Evolutionary conservation across 2,329 filamentous ascomycete species (phyloP), one percentile per base, ranked within the genome.

Genomic region (Epichloe sp.): DNA sequence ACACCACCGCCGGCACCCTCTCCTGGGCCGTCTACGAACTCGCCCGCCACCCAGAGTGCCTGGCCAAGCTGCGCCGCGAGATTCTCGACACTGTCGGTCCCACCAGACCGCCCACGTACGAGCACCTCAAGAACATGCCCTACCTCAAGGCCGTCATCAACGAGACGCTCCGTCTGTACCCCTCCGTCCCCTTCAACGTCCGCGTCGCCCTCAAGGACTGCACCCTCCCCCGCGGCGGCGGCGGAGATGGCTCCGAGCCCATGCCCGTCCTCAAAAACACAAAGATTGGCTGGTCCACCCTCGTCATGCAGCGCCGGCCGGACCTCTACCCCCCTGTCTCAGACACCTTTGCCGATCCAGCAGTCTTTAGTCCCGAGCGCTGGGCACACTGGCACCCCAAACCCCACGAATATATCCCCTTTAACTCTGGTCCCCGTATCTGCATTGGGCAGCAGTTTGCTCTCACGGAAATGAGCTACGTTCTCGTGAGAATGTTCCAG

Each of bases 1-100:
- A 96, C 66, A 95, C 90, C 14, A 96, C 90, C 0, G 89, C 89
- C 34, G 79, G 76, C 15, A 88, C 86, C 0, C 75, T 96, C 0
- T 85, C 82, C 0, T 95, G 88, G 84, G 75, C 79, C 37, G 74
- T 95, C 53, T 94, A 93, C 66, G 88, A 95, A 66, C 75, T 96
- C 2, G 78, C 83, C 38, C 79, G 81, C 15, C 76, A 87, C 57
- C 88, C 88, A 0, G 70, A 79, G 2, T 75, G 80, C 2, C 78
- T 88, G 3, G 64, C 71, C 49, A 86, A 81, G 63, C 74, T 96
- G 48, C 81, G 89, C 23, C 67, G 71, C 23, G 88, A 95, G 66
- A 88, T 95, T 60, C 65, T 82, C 26, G 63, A 75, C 2, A 72
- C 73, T 0, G 77, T 95, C 4, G 89, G 89, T 2, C 65, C 76